A percentile compares a stretch with the other conserved stretches of the same genome.
Conservation (phyloP, 2,329 filamentous ascomycete species). For the Colletotrichum tabaci region DNA sequence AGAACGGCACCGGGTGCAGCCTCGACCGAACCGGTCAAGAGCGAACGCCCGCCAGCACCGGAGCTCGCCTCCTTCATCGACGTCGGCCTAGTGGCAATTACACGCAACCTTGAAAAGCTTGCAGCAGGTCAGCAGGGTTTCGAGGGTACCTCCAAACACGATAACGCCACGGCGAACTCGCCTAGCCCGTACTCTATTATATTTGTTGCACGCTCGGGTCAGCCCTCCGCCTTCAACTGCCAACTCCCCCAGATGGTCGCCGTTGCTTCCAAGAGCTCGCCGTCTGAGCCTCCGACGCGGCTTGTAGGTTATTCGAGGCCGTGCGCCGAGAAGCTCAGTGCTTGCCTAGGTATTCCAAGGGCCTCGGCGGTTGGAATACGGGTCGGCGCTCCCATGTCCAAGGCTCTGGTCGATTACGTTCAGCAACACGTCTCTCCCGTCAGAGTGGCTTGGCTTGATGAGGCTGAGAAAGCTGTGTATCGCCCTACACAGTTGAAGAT, state of each 20-base stretch:
- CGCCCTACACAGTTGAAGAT: constrained; percentile 45
- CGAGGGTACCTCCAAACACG: constrained; percentile 55
- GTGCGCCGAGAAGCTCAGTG: constrained; percentile 70
- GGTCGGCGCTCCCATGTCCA: constrained; percentile 69
- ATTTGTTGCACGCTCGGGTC: constrained; percentile 71
- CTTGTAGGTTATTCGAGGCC: constrained; percentile 75
- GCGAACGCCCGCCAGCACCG: constrained; percentile 58
- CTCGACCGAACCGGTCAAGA: constrained; percentile 39
- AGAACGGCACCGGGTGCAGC: constrained; percentile 53
- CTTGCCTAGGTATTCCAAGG: constrained; percentile 72
- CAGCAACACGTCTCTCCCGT: constrained; percentile 66
- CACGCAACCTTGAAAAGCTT: constrained; percentile 62
- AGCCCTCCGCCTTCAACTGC: constrained; percentile 70
- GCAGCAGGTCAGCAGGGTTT: background rate
- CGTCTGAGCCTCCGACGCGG: constrained; percentile 60
- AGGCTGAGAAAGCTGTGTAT: constrained; percentile 46
- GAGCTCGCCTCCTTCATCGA: constrained; percentile 72
- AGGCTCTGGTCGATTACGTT: constrained; percentile 70
- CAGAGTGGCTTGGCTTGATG: constrained; percentile 67
- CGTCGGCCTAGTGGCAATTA: constrained; percentile 76
- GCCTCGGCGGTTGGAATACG: constrained; percentile 76
- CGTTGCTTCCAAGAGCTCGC: constrained; percentile 62
- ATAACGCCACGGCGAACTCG: background rate
- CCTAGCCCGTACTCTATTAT: constrained; percentile 63
- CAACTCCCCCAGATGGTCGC: constrained; percentile 72